Conservation (phyloP, 202 grass and related monocot genomes). For the Thinopyrum obtusiflorum region DNA sequence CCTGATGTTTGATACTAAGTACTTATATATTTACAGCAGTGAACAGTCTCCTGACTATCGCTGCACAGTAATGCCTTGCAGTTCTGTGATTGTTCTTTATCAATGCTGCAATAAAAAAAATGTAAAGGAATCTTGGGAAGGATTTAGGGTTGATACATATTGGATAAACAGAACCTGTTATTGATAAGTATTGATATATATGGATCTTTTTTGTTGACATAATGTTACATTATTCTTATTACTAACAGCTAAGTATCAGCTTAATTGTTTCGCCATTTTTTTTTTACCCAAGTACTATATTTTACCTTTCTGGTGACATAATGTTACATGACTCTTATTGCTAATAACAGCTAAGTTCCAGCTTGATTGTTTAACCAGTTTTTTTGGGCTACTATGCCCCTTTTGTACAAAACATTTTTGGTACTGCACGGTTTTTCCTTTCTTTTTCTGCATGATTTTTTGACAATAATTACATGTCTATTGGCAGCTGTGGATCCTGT, state of each 20-base stretch:
- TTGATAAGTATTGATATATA: background rate
- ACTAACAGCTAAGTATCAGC: background rate
- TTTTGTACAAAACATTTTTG: background rate
- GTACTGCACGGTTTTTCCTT: background rate
- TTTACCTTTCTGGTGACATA: background rate
- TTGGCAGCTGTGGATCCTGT: slow-evolving; percentile 60
- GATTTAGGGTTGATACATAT: background rate
- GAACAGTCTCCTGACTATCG: background rate
- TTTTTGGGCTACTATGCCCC: background rate
- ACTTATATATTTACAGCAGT: too few relatives aligned
- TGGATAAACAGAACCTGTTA: background rate
- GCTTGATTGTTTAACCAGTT: background rate
- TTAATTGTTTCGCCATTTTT: background rate
- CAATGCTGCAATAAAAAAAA: background rate
- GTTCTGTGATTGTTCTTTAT: background rate
- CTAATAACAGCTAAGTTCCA: background rate
- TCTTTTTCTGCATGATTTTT: slow-evolving; percentile 8
- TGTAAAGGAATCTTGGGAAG: background rate
- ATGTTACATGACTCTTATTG: background rate
- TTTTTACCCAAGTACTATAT: background rate
- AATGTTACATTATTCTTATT: background rate
- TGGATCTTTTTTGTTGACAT: background rate
- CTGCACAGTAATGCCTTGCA: background rate
- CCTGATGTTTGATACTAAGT: background rate
- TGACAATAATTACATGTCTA: slow-evolving; percentile 37